Evolutionary conservation across 2,329 filamentous ascomycete genomes (phyloP), one percentile per base, ranked within the genome.

Genomic region (Tricladium varicosporioides): DNA sequence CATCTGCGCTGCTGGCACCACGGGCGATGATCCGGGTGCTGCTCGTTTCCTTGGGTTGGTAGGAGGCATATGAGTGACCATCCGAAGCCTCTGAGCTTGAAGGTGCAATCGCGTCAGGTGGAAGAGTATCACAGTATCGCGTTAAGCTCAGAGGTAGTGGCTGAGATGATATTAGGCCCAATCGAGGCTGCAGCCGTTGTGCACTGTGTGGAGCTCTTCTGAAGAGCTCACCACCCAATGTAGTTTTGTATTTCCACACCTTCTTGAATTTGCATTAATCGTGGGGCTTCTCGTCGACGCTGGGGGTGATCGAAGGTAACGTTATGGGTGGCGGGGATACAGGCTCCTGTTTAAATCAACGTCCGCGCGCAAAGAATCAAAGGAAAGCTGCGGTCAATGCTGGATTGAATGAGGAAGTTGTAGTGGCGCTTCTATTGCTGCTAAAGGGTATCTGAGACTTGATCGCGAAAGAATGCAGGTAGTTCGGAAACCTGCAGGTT

Each of bases 1-100:
- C 68, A 81, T 73, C 62, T 76, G 76, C 42, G 78, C 76, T 50
- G 77, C 69, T 33, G 84, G 82, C 18, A 81, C 75, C 62, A 82
- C 75, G n/a, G 89, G 87, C 40, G 84, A 80, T 60, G 86, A 77
- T 70, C 87, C 89, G 56, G 89, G 87, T 48, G 89, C 89, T 64
- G 87, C 79, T 71, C 90, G 82, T 77, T 94, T 94, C 73, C 89
- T 75, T 16, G 80, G 71, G 61, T 82, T 82, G 47, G 76, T 73
- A 56, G 81, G 62, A 68, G 67, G 61, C 69, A 69, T 70, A 27
- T 50, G 60, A 59, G 32, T 49, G 58, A 59, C 51, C 58, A 65
- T 62, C 57, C 60, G 22, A 27, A 27, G 57, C 54, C 43, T 48
- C 45, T n/a, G 36, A 5, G 42, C 46, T 57, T n/a, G 55, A 50